Evolutionary conservation across 345 rosid species (phyloP).

Genomic region (Melaleuca quinquenervia): DNA sequence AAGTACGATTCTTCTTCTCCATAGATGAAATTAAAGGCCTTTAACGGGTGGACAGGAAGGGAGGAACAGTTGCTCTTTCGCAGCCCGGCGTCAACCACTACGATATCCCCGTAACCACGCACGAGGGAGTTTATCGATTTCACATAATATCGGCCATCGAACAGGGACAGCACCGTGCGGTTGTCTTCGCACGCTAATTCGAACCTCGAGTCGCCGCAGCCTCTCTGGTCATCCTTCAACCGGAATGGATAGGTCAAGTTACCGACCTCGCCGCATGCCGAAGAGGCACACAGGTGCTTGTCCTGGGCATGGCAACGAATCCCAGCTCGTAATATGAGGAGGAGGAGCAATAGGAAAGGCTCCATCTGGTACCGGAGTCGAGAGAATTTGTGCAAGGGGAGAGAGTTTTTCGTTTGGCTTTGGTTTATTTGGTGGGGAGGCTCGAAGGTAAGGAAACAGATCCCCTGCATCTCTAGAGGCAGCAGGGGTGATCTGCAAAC

Average conservation of each 20-base stretch:
- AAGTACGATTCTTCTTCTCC: neutral
- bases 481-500: too few species aligned
- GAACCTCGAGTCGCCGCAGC: accelerated
- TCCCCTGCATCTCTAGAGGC: too few species aligned
- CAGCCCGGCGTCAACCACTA: neutral
- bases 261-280: neutral
- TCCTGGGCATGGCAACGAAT: neutral
- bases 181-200: neutral
- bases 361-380: neutral
- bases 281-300: accelerated
- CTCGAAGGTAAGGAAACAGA: too few species aligned
- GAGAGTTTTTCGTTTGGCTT: neutral
- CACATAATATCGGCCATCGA: neutral
- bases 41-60: neutral
- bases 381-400: neutral
- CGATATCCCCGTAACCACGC: too few species aligned
- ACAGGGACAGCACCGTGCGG: accelerated
- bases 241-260: accelerated
- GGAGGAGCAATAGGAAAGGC: neutral
- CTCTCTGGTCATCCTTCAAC: neutral
- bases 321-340: neutral
- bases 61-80: neutral
- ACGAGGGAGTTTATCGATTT: neutral
- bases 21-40: neutral
- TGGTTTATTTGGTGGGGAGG: neutral